Base-by-base conservation (phyloP, 1,284 basidiomycete species). In the Schizopora paradoxa region DNA sequence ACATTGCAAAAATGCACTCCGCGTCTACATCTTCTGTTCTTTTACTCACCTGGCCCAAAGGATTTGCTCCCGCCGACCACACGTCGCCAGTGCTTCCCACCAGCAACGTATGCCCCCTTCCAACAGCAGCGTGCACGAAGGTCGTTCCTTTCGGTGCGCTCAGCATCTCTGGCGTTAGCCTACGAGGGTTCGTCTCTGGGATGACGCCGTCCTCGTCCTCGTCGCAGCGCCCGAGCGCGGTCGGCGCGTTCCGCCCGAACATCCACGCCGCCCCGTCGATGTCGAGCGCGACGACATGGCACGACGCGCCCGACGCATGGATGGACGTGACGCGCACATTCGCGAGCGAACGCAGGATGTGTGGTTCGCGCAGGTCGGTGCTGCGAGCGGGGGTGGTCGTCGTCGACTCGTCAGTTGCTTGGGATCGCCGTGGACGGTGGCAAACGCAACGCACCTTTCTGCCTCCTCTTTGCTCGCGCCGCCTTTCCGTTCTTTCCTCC, bases 31-130 rank as follows among this genome's bases (percentile, higher is more conserved):
- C 41, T 5, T 10, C 38, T 14, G 11, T n/a, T 3, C 4, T 28
- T 32, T 6, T 23, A 59, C 74, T 45, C 60, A 86, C 83, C 72
- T 94, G 92, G 13, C 91, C 92, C n/a, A 82, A 63, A 26, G 73
- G 74, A 62, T 97, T 97, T 52, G 75, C 76, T 0, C 94, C 94
- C 5, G 85, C 82, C 2, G 81, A 78, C 87, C 91, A 98, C 10
- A 90, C 77, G 33, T 77, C 72, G 5, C 93, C 94, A 16, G 82
- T 74, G 54, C 80, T 85, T 43, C 86, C 89, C 4, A 96, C 78
- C 52, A 98, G 67, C 51, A 97, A 62, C 7, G 87, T 83, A 64
- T 97, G 93, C 34, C 77, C 76, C 53, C 87, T 70, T 28, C 91
- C 93, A 55, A 80, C 83, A 0, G 90, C 91, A 0, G 91, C 94